Conservation (phyloP, 176 grass and related monocot species). For the Bonia amplexicaulis region DNA sequence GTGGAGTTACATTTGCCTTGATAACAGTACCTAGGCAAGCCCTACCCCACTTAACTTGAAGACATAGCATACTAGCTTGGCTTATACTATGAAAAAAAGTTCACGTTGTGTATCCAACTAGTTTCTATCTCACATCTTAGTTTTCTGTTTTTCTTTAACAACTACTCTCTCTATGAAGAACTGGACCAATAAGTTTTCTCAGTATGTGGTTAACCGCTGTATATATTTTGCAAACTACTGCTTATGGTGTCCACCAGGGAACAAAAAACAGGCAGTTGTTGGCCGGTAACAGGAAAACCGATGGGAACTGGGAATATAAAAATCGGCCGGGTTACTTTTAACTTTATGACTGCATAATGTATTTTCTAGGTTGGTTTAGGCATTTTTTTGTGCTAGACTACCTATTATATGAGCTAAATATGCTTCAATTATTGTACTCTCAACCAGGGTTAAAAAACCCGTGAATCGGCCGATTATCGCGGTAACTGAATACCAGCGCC, state of each 20-base stretch:
- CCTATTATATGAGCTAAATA: too few relatives aligned
- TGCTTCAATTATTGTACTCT: too few relatives aligned
- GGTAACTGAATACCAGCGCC: too few relatives aligned
- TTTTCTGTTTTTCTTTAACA: background rate
- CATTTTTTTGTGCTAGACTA: too few relatives aligned
- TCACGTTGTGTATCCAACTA: background rate
- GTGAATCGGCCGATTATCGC: too few relatives aligned
- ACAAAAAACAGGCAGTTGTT: too few relatives aligned
- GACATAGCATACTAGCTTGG: background rate
- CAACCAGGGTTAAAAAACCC: too few relatives aligned
- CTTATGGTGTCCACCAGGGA: background rate
- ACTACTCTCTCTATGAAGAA: background rate
- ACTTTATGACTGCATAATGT: too few relatives aligned
- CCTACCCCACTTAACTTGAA: slow-evolving; percentile 7
- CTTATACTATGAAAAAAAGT: background rate
- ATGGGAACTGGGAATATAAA: too few relatives aligned
- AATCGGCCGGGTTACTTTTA: too few relatives aligned
- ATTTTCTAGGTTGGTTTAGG: too few relatives aligned
- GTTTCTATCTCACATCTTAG: background rate
- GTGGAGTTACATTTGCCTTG: background rate
- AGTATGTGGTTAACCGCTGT: background rate
- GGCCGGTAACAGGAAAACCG: too few relatives aligned
- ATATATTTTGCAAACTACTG: slow-evolving; percentile 21
- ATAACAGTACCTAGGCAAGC: background rate
- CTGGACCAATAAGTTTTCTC: slow-evolving; percentile 11